These are phyloP conservation scores for Chaetomiaceae sp. DNA, from an alignment of 2,329 filamentous ascomycete species.

Conservation along the genomic window DNA sequence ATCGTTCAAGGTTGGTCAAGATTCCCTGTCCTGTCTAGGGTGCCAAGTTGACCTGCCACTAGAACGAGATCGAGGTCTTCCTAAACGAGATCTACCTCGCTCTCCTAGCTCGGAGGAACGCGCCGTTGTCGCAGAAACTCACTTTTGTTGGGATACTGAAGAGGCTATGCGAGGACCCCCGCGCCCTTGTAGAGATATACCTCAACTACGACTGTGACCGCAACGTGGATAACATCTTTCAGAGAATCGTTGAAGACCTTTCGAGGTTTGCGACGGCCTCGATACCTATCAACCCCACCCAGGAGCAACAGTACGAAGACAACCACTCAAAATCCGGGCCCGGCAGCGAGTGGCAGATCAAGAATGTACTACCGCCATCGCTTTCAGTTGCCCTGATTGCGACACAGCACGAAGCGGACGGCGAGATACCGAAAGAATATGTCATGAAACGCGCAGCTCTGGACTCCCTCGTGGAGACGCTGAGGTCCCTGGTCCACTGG, in stretches of 20 bases:
- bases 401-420: slow-evolving; percentile 55
- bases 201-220: slow-evolving; percentile 98
- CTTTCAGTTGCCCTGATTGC: slow-evolving; percentile 74
- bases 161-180: slow-evolving; percentile 77
- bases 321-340: slow-evolving; percentile 58
- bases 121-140: slow-evolving; percentile 85
- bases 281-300: slow-evolving; percentile 66
- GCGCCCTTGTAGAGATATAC: slow-evolving; percentile 89
- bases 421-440: slow-evolving; percentile 81
- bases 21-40: not conserved
- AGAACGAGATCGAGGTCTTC: slow-evolving; percentile 98
- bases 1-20: slow-evolving; percentile 72
- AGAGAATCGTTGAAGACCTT: slow-evolving; percentile 88
- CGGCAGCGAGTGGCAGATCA: slow-evolving; percentile 76
- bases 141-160: slow-evolving; percentile 85
- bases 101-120: slow-evolving; percentile 80
- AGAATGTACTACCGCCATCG: slow-evolving; percentile 79
- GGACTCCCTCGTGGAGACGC: slow-evolving; percentile 80
- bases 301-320: slow-evolving; percentile 86
- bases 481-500: slow-evolving; percentile 91
- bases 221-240: slow-evolving; percentile 94
- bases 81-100: slow-evolving; percentile 95
- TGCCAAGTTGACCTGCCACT: slow-evolving; percentile 17
- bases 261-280: slow-evolving; percentile 80
- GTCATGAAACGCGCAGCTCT: slow-evolving; percentile 84